These are phyloP conservation scores for Corinectria fuckeliana DNA, from an alignment of 2,329 filamentous ascomycete genomes.

Conservation along the genomic window DNA sequence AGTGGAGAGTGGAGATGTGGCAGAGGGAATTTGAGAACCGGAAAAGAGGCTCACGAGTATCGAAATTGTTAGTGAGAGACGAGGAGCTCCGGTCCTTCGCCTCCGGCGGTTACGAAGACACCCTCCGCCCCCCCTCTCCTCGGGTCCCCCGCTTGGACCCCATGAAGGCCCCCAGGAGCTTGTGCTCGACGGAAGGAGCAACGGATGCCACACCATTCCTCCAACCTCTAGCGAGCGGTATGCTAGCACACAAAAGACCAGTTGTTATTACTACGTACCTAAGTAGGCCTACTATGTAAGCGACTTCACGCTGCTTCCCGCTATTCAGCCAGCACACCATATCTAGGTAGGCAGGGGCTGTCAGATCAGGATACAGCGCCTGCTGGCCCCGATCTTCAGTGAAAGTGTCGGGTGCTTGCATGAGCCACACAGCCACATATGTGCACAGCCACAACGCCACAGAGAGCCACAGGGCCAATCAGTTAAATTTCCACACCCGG, in stretches of 20 bases:
- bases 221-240: neutral
- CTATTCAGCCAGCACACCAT: neutral
- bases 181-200: neutral
- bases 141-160: conserved; percentile 13
- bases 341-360: too few species aligned
- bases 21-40: neutral
- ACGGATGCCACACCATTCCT: neutral
- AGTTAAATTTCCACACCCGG: neutral
- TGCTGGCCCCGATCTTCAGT: neutral
- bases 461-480: neutral
- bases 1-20: conserved; percentile 17
- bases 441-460: neutral
- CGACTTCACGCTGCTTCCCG: neutral
- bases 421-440: neutral
- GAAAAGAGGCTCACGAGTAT: conserved; percentile 20
- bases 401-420: neutral
- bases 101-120: conserved; percentile 24
- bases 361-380: neutral
- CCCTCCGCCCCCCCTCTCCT: conserved; percentile 9
- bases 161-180: conserved; percentile 23
- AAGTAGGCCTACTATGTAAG: too few species aligned
- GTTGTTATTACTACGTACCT: too few species aligned
- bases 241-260: conserved; percentile 5
- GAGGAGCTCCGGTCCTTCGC: conserved; percentile 18
- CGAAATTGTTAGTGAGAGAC: conserved; percentile 38